phyloP scores from a whole-genome alignment of 2,329 filamentous ascomycete species.

The Claviceps citrina region DNA sequence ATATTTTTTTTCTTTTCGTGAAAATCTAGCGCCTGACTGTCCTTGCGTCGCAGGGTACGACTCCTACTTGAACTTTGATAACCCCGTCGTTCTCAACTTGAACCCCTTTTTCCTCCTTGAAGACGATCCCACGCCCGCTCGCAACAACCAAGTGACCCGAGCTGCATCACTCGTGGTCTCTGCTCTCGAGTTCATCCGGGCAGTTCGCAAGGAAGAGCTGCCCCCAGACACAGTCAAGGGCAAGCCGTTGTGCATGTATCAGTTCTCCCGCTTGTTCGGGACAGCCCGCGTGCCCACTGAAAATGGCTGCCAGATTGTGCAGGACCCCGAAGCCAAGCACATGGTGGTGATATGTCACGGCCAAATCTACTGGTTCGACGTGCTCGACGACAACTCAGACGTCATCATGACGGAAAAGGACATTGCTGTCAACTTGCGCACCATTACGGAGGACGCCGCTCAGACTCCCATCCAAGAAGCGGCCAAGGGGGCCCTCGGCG shows the following conservation, averaged over 20 bases:
- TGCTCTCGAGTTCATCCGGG: slow-evolving; percentile 78
- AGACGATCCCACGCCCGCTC: slow-evolving; percentile 89
- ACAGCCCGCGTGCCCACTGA: slow-evolving; percentile 89
- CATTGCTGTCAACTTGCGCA: slow-evolving; percentile 76
- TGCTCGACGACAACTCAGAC: slow-evolving; percentile 85
- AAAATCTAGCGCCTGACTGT: too few species aligned
- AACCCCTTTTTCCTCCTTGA: slow-evolving; percentile 97
- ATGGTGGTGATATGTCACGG: slow-evolving; percentile 86
- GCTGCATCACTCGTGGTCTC: slow-evolving; percentile 86
- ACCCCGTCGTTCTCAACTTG: slow-evolving; percentile 89
- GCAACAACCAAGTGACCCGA: slow-evolving; percentile 91
- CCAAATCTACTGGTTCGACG: slow-evolving; percentile 98
- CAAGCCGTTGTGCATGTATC: slow-evolving; percentile 89
- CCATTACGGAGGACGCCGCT: slow-evolving; percentile 78
- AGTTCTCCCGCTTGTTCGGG: slow-evolving; percentile 88
- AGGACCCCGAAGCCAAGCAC: slow-evolving; percentile 86
- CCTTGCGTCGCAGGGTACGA: slow-evolving; percentile 64
- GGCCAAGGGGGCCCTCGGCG: slow-evolving; percentile 85
- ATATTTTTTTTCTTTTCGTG: neutral
- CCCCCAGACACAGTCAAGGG: slow-evolving; percentile 76
- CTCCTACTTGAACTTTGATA: slow-evolving; percentile 95
- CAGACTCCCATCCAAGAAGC: slow-evolving; percentile 85
- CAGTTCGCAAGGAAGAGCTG: slow-evolving; percentile 82
- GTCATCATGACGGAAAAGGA: slow-evolving; percentile 96
- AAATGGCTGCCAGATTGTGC: slow-evolving; percentile 87